Conservation (phyloP, 2,329 filamentous ascomycete species). For the Blastomyces percursus region DNA sequence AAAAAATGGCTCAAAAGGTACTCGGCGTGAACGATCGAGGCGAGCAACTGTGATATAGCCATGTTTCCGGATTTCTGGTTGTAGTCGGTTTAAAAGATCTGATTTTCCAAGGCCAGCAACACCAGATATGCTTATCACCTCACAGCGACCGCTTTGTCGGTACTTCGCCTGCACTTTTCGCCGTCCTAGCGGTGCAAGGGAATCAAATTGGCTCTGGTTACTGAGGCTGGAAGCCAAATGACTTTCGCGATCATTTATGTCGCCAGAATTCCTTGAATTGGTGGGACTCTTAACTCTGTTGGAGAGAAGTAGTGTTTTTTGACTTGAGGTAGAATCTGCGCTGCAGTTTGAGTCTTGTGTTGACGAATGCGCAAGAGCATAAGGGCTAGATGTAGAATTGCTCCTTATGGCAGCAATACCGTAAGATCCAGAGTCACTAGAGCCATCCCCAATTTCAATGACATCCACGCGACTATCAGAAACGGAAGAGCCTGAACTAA, state of each 20-base stretch:
- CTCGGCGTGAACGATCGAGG: conserved; percentile 48
- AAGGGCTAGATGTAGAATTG: conserved; percentile 19
- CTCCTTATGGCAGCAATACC: conserved; percentile 27
- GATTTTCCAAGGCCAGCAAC: conserved; percentile 50
- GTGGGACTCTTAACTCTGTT: conserved; percentile 28
- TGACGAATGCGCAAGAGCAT: conserved; percentile 17
- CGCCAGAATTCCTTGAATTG: conserved; percentile 28
- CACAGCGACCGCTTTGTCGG: conserved; percentile 45
- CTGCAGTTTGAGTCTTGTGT: conserved; percentile 28
- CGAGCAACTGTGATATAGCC: conserved; percentile 52
- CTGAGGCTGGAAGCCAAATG: conserved; percentile 24
- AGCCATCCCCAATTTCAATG: conserved; percentile 42
- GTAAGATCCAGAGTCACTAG: conserved; percentile 43
- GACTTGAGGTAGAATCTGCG: conserved; percentile 27
- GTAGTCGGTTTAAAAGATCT: conserved; percentile 48
- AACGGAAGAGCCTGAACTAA: conserved; percentile 44
- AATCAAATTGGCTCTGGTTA: conserved; percentile 9
- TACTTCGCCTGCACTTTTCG: conserved; percentile 39
- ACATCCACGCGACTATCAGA: conserved; percentile 42
- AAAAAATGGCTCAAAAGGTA: conserved; percentile 52
- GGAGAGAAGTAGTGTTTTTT: conserved; percentile 19
- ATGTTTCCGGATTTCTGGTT: conserved; percentile 44
- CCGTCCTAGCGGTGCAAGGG: conserved; percentile 20
- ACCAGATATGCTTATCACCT: conserved; percentile 49
- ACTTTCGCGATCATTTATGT: conserved; percentile 31